These are phyloP conservation scores for Coniferiporia weirii DNA, from an alignment of 1,284 basidiomycete genomes.

Conservation along the genomic window DNA sequence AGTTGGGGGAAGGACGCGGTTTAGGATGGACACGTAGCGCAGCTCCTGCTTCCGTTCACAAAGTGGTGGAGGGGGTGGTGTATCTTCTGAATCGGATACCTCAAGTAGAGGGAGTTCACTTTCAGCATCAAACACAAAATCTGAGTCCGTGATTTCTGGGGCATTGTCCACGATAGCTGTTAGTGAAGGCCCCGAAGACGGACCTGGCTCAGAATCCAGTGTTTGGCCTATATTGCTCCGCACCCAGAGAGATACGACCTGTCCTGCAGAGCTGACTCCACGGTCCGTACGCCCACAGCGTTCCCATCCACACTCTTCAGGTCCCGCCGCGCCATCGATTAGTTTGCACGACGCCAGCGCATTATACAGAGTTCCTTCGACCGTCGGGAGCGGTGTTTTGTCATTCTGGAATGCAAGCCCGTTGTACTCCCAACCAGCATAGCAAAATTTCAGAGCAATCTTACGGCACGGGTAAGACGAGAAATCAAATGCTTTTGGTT, in stretches of 20 bases:
- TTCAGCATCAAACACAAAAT: not conserved
- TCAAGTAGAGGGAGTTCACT: slow-evolving; percentile 14
- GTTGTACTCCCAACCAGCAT: slow-evolving; percentile 88
- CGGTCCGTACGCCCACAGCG: slow-evolving; percentile 92
- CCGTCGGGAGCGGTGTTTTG: slow-evolving; percentile 75
- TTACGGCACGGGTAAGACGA: slow-evolving; percentile 72
- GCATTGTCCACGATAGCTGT: not conserved
- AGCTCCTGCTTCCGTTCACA: slow-evolving; percentile 47
- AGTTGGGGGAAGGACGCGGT: slow-evolving; percentile 84
- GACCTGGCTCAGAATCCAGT: slow-evolving; percentile 13
- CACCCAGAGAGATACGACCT: slow-evolving; percentile 91
- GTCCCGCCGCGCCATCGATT: slow-evolving; percentile 66
- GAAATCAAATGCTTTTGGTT: slow-evolving; percentile 53
- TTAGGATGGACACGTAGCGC: slow-evolving; percentile 78
- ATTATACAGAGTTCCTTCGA: slow-evolving; percentile 84
- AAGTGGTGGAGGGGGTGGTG: slow-evolving; percentile 19
- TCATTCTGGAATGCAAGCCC: slow-evolving; percentile 81
- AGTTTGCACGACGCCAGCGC: slow-evolving; percentile 75
- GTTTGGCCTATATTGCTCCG: slow-evolving; percentile 49
- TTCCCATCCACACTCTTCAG: slow-evolving; percentile 87
- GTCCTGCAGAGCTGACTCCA: slow-evolving; percentile 92
- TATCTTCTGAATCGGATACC: slow-evolving; percentile 24
- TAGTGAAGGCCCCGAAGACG: slow-evolving; percentile 2
- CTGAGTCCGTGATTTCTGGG: slow-evolving; percentile 4
- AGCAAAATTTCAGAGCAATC: slow-evolving; percentile 89